Base-by-base conservation (phyloP, 352 stramenopile genomes). In the Sclerospora graminicola region DNA sequence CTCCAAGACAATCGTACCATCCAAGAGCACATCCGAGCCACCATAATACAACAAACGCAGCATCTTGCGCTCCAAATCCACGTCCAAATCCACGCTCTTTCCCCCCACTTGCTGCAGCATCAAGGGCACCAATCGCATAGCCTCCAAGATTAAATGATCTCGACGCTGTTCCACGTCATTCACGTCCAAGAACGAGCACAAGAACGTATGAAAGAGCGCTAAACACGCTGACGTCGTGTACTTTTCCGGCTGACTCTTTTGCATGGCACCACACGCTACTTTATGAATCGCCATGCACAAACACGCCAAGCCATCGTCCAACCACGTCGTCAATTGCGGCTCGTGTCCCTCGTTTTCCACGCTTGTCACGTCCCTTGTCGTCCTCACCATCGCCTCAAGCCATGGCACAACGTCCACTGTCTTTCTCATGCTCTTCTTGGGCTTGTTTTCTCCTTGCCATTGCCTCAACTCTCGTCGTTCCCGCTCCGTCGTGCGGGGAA, bases 231-330 rank as follows among this genome's bases (percentile, higher is more conserved):
- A 88, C 7, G 66, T 66, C 9, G 71, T 82, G 55, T 88, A 92
- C 10, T 75, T 68, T 51, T 89, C 78, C 5, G 81, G 81, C 16
- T 78, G 76, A 5, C 77, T 88, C 43, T 89, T 87, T 44, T 92
- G 75, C 48, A 85, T 88, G 10, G 78, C 77, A 10, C 81, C 78
- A 18, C 66, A 89, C 2, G 81, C 81, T 11, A 92, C 81, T 28
- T 84, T 86, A 40, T 89, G 81, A 30, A 92, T 69, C 21, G 77
- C 67, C 81, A 92, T 92, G 45, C 81, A 92, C 0, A 92, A 48
- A n/a, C 70, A 78, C 2, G 75, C 63, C 15, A 92, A 39, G 1
- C 80, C 78, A 27, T 89, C 54, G 32, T 80, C 67, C 6, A 89
- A 43, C 73, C 74, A 87, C 21, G 64, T 70, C 18, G 55, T 58